A percentile compares a stretch with the other conserved stretches of the same genome.
Conservation (phyloP, 495 filamentous ascomycete genomes). For the Annulohypoxylon maeteangense region DNA sequence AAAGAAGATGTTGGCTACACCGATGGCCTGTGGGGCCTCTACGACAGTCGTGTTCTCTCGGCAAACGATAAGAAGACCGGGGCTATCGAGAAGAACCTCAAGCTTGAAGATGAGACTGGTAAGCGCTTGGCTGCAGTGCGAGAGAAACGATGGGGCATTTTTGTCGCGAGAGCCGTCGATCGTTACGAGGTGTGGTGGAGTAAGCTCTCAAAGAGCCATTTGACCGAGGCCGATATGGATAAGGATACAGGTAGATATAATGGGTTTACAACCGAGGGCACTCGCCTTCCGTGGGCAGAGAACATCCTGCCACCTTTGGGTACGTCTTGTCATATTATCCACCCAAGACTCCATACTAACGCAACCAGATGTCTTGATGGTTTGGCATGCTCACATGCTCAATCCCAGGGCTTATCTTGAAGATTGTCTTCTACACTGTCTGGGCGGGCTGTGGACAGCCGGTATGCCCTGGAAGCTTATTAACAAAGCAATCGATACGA, state of each 20-base stretch:
- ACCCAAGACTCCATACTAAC: slow-evolving; percentile 19
- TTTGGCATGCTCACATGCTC: slow-evolving; percentile 88
- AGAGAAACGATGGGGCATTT: slow-evolving; percentile 86
- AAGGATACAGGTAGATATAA: slow-evolving; percentile 30
- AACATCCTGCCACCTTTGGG: slow-evolving; percentile 55
- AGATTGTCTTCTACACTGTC: slow-evolving; percentile 73
- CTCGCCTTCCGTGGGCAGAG: slow-evolving; percentile 42
- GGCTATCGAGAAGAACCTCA: slow-evolving; percentile 26
- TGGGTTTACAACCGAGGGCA: slow-evolving; percentile 32
- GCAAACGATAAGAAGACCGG: slow-evolving; percentile 35
- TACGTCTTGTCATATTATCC: slow-evolving; percentile 27
- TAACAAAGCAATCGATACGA: slow-evolving; percentile 71
- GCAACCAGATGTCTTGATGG: slow-evolving; percentile 80
- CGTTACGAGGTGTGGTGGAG: slow-evolving; percentile 81
- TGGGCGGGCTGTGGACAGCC: slow-evolving; percentile 68
- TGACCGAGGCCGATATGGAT: slow-evolving; percentile 51
- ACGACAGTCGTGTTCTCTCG: slow-evolving; percentile 58
- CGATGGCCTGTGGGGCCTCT: slow-evolving; percentile 73
- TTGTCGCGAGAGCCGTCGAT: slow-evolving; percentile 76
- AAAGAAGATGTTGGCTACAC: slow-evolving; percentile 71
- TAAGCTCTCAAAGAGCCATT: slow-evolving; percentile 42
- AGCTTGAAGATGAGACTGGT: slow-evolving; percentile 34
- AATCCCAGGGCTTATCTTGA: slow-evolving; percentile 83
- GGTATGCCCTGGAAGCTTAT: slow-evolving; percentile 79
- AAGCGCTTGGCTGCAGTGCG: slow-evolving; percentile 62